Evolutionary conservation across 2,329 filamentous ascomycete species (phyloP), one percentile per base, ranked within the genome.

Genomic region (Xylaria hypoxylon): DNA sequence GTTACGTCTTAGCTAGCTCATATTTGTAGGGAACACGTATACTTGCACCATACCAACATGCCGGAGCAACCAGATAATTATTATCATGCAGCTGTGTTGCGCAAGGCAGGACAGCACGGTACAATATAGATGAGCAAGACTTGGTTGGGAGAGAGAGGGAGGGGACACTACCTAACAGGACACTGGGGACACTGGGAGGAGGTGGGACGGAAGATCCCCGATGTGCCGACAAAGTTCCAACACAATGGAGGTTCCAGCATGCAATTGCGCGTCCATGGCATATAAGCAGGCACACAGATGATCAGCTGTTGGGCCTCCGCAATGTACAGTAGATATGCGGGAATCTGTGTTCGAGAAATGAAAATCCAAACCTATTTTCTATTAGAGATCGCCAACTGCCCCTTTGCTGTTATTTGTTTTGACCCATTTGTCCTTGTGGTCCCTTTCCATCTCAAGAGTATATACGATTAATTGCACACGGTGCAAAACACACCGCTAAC

Each of bases 151-250:
- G 31, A 13, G 50, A 15, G 35, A 38, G 11, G 35, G 35, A 38
- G 35, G 35, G 35, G 35, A 11, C n/a, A n/a, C n/a, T n/a, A n/a
- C n/a, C n/a, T n/a, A n/a, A n/a, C n/a, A 15, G 5, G 11, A 38
- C 8, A 31, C 28, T 31, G 28, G 28, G 31, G 33, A 19, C 35
- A 28, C 35, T 28, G 35, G 26, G 52, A 55, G 33, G 51, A 53
- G 52, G 35, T 55, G 67, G 62, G 62, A 66, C 53, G 65, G 59
- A 61, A 69, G 53, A 73, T 73, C 71, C 69, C 64, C 62, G 71
- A 53, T 64, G 65, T 52, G 67, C 72, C 73, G 73, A 74, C 61
- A 73, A 59, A 72, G 73, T 74, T 74, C 65, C 63, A 70, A 67
- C 65, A 59, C 67, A 69, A 65, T 68, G 61, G 67, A 64, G 69